Evolutionary conservation across 352 stramenopile genomes (phyloP).

Genomic region (Globisporangium ultimum): DNA sequence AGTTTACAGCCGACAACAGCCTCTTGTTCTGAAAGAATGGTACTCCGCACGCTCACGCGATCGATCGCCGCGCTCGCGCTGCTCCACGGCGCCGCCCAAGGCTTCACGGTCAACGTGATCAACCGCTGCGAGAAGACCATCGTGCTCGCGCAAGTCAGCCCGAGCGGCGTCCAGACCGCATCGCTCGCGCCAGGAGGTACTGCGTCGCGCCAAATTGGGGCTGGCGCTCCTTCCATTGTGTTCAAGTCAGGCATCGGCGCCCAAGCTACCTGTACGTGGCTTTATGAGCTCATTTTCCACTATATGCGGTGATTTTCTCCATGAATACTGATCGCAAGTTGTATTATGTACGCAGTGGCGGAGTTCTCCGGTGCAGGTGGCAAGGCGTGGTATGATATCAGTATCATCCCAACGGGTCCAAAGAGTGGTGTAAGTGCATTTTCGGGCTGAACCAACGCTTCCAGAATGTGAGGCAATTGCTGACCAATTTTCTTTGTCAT

Average conservation of each 20-base stretch:
- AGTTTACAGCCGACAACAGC: not conserved
- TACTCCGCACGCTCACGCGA: slow-evolving; percentile 24
- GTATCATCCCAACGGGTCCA: slow-evolving; percentile 63
- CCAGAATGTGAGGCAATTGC: not conserved
- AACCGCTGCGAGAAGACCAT: slow-evolving; percentile 53
- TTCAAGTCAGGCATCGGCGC: slow-evolving; percentile 47
- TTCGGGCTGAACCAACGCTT: not conserved
- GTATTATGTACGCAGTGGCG: slow-evolving; percentile 28
- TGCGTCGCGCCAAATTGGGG: slow-evolving; percentile 25
- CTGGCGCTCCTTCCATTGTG: slow-evolving; percentile 33
- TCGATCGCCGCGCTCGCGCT: slow-evolving; percentile 26
- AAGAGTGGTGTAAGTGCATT: slow-evolving; percentile 51
- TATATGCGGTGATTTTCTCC: not conserved
- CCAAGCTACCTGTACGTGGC: slow-evolving; percentile 53
- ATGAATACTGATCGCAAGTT: not conserved
- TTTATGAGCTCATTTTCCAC: not conserved
- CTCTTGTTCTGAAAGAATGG: slow-evolving; percentile 13
- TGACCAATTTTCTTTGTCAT: not conserved
- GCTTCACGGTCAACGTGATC: slow-evolving; percentile 49
- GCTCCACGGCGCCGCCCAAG: slow-evolving; percentile 23
- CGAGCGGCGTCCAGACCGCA: slow-evolving; percentile 19
- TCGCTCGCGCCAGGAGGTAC: slow-evolving; percentile 30
- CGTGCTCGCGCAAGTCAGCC: slow-evolving; percentile 37
- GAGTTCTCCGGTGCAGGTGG: slow-evolving; percentile 60
- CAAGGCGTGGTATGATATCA: slow-evolving; percentile 70